Evolutionary conservation across 495 filamentous ascomycete genomes (phyloP).

Genomic region (Talaromyces thailandensis): DNA sequence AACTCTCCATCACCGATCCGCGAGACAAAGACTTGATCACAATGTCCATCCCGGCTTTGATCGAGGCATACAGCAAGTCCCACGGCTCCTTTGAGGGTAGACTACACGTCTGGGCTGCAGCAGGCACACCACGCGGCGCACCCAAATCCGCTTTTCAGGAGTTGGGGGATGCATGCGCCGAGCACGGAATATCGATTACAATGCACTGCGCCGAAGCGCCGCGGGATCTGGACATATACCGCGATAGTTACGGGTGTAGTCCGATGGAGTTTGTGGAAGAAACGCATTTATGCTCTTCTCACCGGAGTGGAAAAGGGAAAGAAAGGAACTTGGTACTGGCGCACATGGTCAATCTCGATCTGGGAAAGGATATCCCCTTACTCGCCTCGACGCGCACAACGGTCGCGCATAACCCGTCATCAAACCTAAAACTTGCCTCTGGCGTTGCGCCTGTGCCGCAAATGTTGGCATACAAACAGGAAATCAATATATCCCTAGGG

Average conservation of each 20-base stretch:
- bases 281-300: slow-evolving; percentile 10
- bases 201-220: slow-evolving; percentile 34
- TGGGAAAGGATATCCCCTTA: slow-evolving; percentile 28
- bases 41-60: slow-evolving; percentile 19
- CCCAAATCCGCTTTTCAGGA: slow-evolving; percentile 13
- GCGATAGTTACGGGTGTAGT: slow-evolving; percentile 12
- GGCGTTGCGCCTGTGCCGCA: slow-evolving; percentile 37
- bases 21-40: slow-evolving; percentile 19
- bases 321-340: slow-evolving; percentile 22
- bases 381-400: slow-evolving; percentile 31
- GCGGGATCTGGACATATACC: slow-evolving; percentile 15
- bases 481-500: slow-evolving; percentile 32
- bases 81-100: slow-evolving; percentile 35
- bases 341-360: slow-evolving; percentile 39
- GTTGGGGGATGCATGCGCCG: slow-evolving; percentile 23
- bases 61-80: slow-evolving; percentile 15
- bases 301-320: background rate
- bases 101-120: slow-evolving; percentile 43
- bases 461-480: slow-evolving; percentile 13
- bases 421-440: slow-evolving; percentile 41
- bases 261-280: slow-evolving; percentile 15
- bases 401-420: slow-evolving; percentile 41
- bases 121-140: slow-evolving; percentile 36
- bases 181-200: slow-evolving; percentile 23
- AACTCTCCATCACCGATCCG: slow-evolving; percentile 22